A percentile compares a stretch with the other conserved stretches of the same genome.
These are phyloP conservation scores for Candida sphagnicola DNA, from an alignment of 805 yeast genomes.

Conservation along the genomic window DNA sequence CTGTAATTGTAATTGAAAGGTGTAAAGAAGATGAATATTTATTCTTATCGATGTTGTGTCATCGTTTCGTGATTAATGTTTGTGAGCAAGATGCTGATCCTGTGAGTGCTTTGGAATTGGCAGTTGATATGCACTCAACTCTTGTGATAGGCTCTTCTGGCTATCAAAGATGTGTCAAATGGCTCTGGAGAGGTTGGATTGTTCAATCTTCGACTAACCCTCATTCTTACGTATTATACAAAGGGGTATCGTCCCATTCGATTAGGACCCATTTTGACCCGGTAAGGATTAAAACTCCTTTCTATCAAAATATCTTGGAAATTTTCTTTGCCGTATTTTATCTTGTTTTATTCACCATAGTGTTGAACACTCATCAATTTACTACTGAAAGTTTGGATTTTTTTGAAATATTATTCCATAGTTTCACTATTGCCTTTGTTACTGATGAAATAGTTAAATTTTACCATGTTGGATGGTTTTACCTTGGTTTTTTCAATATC, in stretches of 20 bases:
- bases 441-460: conserved; percentile 67
- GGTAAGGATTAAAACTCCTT: conserved; percentile 78
- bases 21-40: conserved; percentile 57
- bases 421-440: conserved; percentile 63
- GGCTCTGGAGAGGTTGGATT: conserved; percentile 95
- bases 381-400: conserved; percentile 27
- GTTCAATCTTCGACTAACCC: conserved; percentile 71
- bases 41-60: conserved; percentile 74
- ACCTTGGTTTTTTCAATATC: conserved; percentile 73
- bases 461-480: conserved; percentile 71
- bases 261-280: conserved; percentile 70
- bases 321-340: conserved; percentile 63
- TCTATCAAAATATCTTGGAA: conserved; percentile 73
- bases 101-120: conserved; percentile 74
- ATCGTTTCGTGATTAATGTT: conserved; percentile 63
- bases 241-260: conserved; percentile 51
- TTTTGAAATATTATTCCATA: conserved; percentile 55
- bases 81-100: conserved; percentile 62
- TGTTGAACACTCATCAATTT: conserved; percentile 56
- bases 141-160: conserved; percentile 76
- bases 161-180: conserved; percentile 78
- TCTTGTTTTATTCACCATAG: conserved; percentile 55
- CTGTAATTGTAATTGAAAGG: conserved; percentile 63
- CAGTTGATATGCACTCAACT: conserved; percentile 81
- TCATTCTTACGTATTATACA: conserved; percentile 61